Percentiles rank a stretch among this genome's conserved stretches.
phyloP scores from a whole-genome alignment of 306 rosid genomes.

The Luffa acutangula region DNA sequence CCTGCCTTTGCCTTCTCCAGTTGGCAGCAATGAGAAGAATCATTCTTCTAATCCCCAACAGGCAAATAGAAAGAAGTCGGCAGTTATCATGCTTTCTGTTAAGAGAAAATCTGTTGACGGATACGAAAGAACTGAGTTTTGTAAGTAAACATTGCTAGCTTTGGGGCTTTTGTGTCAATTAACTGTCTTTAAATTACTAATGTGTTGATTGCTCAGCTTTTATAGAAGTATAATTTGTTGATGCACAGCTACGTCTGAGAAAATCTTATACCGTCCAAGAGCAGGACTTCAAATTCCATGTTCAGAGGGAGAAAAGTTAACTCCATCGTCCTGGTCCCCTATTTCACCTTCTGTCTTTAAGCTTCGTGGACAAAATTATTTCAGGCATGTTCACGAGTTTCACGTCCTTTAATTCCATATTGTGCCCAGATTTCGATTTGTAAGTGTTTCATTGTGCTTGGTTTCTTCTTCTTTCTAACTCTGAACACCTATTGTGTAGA shows the following conservation, averaged over 20 bases:
- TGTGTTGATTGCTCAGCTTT: neutral
- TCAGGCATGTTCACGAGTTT: slow-evolving; percentile 42
- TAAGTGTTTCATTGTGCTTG: neutral
- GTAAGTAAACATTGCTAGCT: slow-evolving; percentile 27
- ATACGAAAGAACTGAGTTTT: slow-evolving; percentile 27
- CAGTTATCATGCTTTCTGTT: slow-evolving; percentile 65
- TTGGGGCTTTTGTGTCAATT: neutral
- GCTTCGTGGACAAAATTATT: slow-evolving; percentile 69
- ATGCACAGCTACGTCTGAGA: slow-evolving; percentile 60
- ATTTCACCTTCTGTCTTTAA: slow-evolving; percentile 65
- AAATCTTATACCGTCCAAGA: slow-evolving; percentile 43
- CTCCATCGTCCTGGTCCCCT: slow-evolving; percentile 52
- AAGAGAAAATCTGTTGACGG: slow-evolving; percentile 56
- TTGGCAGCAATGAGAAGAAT: slow-evolving; percentile 28
- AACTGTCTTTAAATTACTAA: neutral
- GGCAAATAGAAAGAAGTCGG: slow-evolving; percentile 34
- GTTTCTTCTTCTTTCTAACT: neutral
- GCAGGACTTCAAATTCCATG: slow-evolving; percentile 48
- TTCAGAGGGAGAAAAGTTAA: slow-evolving; percentile 37
- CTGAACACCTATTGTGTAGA: slow-evolving; percentile 30
- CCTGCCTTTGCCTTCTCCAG: slow-evolving; percentile 26
- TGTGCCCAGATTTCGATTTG: neutral
- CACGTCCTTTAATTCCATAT: neutral
- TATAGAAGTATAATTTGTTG: slow-evolving; percentile 1
- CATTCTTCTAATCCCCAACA: slow-evolving; percentile 19